Base-by-base conservation (phyloP, 768 basidiomycete genomes). In the Phylloporus sp. region DNA sequence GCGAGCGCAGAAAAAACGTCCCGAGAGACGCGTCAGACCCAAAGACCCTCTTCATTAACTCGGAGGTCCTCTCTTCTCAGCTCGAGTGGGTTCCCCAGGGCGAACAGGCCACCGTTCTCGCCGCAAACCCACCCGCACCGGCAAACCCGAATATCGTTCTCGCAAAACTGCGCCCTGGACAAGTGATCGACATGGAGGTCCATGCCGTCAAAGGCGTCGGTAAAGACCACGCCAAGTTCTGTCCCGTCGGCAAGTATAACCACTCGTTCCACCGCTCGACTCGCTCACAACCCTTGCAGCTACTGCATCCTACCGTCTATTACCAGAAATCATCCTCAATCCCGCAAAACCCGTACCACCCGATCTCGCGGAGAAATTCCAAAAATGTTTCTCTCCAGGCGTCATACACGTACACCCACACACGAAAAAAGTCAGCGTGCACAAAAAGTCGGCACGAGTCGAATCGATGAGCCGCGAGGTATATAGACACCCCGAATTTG, bases 171-270 rank as follows among this genome's bases (percentile, higher is more conserved):
- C 75, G 94, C 36, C 95, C 95, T 0, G 95, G 94, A 6, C 96
- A 99, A 67, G 74, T 77, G 40, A 71, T 99, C 32, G 77, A 89
- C 33, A 79, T 90, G 70, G 86, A 92, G 58, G 59, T 94, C 46
- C 93, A 98, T 59, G 94, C 92, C 18, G 72, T 93, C 50, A 98
- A 98, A 59, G 89, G 91, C 13, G 80, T 90, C 14, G 93, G 93
- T 14, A 89, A 89, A 59, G 91, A 94, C 51, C 95, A 99, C 58
- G 93, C 96, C 37, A 99, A 99, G 64, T 99, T 90, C 65, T 90
- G 81, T 48, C 93, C 96, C 24, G 96, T 98, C 42, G 91, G 93
- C 89, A 56, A 46, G 79, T 69, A 7, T 34, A 9, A 42, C 28
- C 18, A 11, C 17, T 24, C 18, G 5, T 14, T 2, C 11, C 28